Conservation (phyloP, 2,329 filamentous ascomycete species). For the Setomelanomma holmii region DNA sequence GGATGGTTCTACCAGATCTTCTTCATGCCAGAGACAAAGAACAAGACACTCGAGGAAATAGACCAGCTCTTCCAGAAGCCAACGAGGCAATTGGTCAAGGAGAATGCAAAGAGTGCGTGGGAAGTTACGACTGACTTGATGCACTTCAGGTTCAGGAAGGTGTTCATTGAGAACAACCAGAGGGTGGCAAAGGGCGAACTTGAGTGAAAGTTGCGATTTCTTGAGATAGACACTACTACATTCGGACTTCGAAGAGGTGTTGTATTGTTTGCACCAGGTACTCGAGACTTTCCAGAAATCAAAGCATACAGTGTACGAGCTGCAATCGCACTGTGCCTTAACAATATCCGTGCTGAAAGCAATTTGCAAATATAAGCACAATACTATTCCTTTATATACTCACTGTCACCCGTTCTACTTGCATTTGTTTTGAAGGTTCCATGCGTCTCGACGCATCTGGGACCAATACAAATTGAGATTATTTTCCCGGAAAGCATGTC, state of each 20-base stretch:
- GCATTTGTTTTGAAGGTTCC: too few species aligned
- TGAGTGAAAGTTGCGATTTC: background rate
- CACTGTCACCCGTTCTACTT: too few species aligned
- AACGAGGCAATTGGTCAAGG: constrained; percentile 65
- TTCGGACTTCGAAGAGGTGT: too few species aligned
- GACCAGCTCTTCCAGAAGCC: constrained; percentile 71
- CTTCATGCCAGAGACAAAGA: constrained; percentile 80
- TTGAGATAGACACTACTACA: background rate
- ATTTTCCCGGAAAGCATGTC: background rate
- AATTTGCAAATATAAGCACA: too few species aligned
- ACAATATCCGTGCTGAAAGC: too few species aligned
- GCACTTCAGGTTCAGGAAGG: constrained; percentile 55
- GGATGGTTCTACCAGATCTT: constrained; percentile 76
- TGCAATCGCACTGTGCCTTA: too few species aligned
- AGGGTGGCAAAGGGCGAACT: constrained; percentile 11
- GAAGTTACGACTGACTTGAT: constrained; percentile 55
- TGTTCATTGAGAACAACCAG: constrained; percentile 51
- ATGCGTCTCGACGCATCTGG: background rate
- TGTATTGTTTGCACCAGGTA: too few species aligned
- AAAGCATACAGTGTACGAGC: too few species aligned
- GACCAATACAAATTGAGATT: background rate
- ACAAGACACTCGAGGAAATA: constrained; percentile 73
- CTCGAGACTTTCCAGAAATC: too few species aligned
- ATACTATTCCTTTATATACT: too few species aligned
- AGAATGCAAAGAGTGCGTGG: constrained; percentile 51